A percentile compares a stretch with the other conserved stretches of the same genome.
Conservation (phyloP, 305 asterid species). For the Fraxinus dipetala region DNA sequence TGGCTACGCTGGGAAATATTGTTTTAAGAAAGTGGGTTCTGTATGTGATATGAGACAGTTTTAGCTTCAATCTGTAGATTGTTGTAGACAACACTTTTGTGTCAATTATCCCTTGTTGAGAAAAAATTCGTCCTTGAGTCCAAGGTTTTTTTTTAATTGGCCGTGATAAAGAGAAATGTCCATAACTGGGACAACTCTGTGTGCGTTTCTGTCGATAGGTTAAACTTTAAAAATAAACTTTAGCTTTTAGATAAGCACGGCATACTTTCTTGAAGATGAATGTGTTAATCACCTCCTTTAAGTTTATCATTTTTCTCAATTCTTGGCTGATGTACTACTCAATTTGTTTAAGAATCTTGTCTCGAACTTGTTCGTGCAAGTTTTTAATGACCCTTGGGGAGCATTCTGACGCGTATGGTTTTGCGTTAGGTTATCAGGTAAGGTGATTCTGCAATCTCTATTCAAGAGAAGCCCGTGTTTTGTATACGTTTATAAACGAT, state of each 20-base stretch:
- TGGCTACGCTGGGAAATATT: neutral
- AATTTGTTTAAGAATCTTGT: neutral
- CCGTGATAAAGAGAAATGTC: neutral
- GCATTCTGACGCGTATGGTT: neutral
- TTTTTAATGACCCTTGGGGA: neutral
- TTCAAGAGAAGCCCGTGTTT: neutral
- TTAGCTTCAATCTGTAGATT: neutral
- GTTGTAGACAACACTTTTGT: neutral
- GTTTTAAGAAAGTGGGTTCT: neutral
- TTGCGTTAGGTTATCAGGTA: neutral
- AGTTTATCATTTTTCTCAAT: neutral
- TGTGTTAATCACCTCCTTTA: neutral
- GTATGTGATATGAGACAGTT: neutral
- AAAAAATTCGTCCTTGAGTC: neutral
- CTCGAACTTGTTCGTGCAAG: neutral
- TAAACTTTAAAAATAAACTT: too few species aligned
- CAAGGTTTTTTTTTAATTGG: neutral
- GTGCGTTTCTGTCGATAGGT: too few species aligned
- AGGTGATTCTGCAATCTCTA: neutral
- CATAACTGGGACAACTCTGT: too few species aligned
- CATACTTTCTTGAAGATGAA: neutral
- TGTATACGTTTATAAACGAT: neutral
- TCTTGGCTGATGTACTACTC: neutral
- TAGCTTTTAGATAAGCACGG: neutral
- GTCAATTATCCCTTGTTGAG: neutral